phyloP scores from a whole-genome alignment of 805 yeast genomes.

The Teunomyces panamensis region DNA sequence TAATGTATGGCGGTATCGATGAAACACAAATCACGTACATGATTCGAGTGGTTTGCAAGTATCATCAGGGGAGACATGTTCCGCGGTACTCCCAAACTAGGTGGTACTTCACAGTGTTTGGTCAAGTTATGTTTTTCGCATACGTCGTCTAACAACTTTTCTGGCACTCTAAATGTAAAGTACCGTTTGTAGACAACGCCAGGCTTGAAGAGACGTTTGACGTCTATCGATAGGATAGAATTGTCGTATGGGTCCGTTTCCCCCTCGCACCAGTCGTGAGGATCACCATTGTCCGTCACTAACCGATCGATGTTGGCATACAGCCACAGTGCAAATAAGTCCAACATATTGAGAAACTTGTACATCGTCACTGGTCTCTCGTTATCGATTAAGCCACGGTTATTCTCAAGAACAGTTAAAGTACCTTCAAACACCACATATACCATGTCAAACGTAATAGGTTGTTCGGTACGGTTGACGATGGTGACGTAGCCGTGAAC shows the following conservation, averaged over 20 bases:
- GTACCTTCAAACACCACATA: slow-evolving; percentile 43
- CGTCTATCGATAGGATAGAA: slow-evolving; percentile 33
- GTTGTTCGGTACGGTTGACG: slow-evolving; percentile 24
- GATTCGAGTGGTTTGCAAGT: slow-evolving; percentile 18
- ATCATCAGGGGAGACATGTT: slow-evolving; percentile 23
- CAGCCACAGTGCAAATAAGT: slow-evolving; percentile 44
- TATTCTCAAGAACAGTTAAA: slow-evolving; percentile 23
- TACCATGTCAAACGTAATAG: slow-evolving; percentile 43
- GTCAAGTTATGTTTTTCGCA: slow-evolving; percentile 35
- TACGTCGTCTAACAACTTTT: slow-evolving; percentile 37
- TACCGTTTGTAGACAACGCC: slow-evolving; percentile 38
- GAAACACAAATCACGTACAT: slow-evolving; percentile 33
- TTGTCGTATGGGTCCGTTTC: slow-evolving; percentile 42
- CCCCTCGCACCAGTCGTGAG: slow-evolving; percentile 42
- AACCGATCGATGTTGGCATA: slow-evolving; percentile 41
- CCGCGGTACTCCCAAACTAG: slow-evolving; percentile 34
- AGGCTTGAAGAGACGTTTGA: slow-evolving; percentile 37
- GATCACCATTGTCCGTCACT: slow-evolving; percentile 28
- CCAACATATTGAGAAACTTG: slow-evolving; percentile 42
- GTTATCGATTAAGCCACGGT: slow-evolving; percentile 17
- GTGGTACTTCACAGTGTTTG: slow-evolving; percentile 35
- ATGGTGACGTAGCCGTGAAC: slow-evolving; percentile 44
- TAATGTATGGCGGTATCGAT: slow-evolving; percentile 34
- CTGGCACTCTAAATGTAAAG: slow-evolving; percentile 41
- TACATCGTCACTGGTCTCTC: slow-evolving; percentile 26